These are phyloP conservation scores for Pseudovirgaria hyperparasitica DNA, from an alignment of 2,329 filamentous ascomycete species.

Conservation along the genomic window DNA sequence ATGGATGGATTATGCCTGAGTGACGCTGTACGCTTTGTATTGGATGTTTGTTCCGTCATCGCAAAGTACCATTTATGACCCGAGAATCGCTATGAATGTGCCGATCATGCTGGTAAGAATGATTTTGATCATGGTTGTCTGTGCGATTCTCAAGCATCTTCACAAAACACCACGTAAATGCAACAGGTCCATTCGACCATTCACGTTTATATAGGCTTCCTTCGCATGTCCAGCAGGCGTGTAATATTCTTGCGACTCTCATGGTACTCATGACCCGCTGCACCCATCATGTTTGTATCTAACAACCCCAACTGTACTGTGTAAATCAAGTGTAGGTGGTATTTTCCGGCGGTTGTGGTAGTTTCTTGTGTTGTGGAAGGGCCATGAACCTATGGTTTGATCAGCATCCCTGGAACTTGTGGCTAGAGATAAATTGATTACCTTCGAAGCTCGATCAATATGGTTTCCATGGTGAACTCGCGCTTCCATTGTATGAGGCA, in stretches of 20 bases:
- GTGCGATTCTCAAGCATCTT: no score
- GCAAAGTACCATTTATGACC: no score
- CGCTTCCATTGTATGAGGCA: conserved; percentile 85
- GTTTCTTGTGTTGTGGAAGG: conserved; percentile 80
- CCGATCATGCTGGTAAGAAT: no score
- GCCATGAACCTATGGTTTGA: conserved; percentile 68
- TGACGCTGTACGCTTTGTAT: no score
- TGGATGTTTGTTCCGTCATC: no score
- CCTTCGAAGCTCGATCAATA: conserved; percentile 76
- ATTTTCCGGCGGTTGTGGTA: conserved; percentile 85
- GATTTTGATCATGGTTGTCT: no score
- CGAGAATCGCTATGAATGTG: no score
- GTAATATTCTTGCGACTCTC: background rate
- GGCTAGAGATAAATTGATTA: conserved; percentile 21
- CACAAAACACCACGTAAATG: conserved; percentile 20
- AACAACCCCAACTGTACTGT: no score
- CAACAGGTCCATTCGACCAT: conserved; percentile 8
- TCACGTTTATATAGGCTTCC: background rate
- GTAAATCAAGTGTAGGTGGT: conserved; percentile 40
- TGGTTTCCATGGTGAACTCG: conserved; percentile 89
- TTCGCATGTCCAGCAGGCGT: background rate
- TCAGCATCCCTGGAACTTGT: conserved; percentile 8
- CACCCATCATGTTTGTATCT: no score
- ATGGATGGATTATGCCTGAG: no score
- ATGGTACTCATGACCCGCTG: background rate